Evolutionary conservation across 768 basidiomycete species (phyloP).

Genomic region (Calocybe gangraenosa): DNA sequence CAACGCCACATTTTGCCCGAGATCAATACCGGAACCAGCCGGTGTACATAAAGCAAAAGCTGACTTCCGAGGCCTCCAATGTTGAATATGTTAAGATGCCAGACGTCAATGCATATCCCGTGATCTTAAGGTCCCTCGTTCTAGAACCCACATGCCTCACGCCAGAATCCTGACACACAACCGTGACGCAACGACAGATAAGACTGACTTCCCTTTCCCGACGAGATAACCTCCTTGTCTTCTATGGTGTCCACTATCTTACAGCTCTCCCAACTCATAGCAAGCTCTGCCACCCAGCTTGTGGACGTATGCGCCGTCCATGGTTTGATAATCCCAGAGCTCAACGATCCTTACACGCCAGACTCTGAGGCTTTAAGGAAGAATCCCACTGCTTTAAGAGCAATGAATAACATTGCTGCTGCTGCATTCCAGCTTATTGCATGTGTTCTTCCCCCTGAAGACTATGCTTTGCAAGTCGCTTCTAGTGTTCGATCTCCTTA

Average conservation of each 20-base stretch:
- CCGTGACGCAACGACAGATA: no score
- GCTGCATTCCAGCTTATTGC: slow-evolving; percentile 31
- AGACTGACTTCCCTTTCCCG: no score
- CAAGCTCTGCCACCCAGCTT: slow-evolving; percentile 17
- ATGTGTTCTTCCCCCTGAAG: slow-evolving; percentile 22
- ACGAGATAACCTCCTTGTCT: no score
- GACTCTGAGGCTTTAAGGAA: slow-evolving; percentile 26
- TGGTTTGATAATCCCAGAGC: slow-evolving; percentile 19
- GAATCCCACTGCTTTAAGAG: slow-evolving; percentile 22
- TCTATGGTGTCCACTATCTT: neutral
- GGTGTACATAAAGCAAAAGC: no score
- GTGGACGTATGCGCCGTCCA: slow-evolving; percentile 13
- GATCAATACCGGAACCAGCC: no score
- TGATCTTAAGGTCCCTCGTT: no score
- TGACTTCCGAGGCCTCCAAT: no score
- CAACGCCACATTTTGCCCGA: no score
- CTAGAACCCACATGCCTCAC: no score
- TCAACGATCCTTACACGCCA: slow-evolving; percentile 22
- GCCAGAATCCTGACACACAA: no score
- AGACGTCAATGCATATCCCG: no score
- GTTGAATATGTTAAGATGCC: no score
- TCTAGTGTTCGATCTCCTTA: slow-evolving; percentile 17
- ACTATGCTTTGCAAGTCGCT: slow-evolving; percentile 16
- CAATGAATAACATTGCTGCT: slow-evolving; percentile 25
- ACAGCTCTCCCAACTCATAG: slow-evolving; percentile 16